Evolutionary conservation across 768 basidiomycete genomes (phyloP).

Genomic region (Boletus rubescentipes): DNA sequence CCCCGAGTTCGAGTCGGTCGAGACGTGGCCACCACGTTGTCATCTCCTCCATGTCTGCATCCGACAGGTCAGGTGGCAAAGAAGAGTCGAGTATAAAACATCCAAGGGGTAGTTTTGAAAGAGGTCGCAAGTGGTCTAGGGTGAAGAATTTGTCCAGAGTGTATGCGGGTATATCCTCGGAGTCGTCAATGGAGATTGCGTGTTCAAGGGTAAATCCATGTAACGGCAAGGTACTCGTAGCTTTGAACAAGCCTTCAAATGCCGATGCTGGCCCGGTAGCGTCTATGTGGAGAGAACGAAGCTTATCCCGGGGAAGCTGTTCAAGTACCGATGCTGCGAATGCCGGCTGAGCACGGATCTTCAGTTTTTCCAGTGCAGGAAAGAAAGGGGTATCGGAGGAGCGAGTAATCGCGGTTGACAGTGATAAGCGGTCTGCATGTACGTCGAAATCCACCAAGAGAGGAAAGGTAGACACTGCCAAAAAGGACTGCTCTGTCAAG

Average conservation of each 20-base stretch:
- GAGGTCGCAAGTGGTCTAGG: slow-evolving; percentile 34
- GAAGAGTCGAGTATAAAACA: slow-evolving; percentile 41
- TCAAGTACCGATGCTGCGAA: slow-evolving; percentile 37
- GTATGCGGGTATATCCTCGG: slow-evolving; percentile 31
- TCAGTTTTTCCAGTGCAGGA: slow-evolving; percentile 38
- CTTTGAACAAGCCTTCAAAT: slow-evolving; percentile 38
- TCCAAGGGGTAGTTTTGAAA: slow-evolving; percentile 37
- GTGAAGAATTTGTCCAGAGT: slow-evolving; percentile 13
- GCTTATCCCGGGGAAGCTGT: slow-evolving; percentile 31
- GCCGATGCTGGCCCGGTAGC: slow-evolving; percentile 30
- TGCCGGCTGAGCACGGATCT: slow-evolving; percentile 38
- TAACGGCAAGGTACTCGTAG: slow-evolving; percentile 34
- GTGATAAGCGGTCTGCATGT: slow-evolving; percentile 41
- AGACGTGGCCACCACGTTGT: slow-evolving; percentile 47
- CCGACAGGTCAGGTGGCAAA: slow-evolving; percentile 38
- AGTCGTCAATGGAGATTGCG: slow-evolving; percentile 24
- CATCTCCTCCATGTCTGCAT: slow-evolving; percentile 39
- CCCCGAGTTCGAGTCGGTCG: slow-evolving; percentile 42
- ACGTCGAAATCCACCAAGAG: slow-evolving; percentile 41
- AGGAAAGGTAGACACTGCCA: slow-evolving; percentile 38
- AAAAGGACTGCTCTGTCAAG: slow-evolving; percentile 36
- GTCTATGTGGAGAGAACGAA: slow-evolving; percentile 41
- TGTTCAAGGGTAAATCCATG: slow-evolving; percentile 44
- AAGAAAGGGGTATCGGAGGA: slow-evolving; percentile 25
- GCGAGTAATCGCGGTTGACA: slow-evolving; percentile 6